phyloP scores from a whole-genome alignment of 2,329 filamentous ascomycete genomes.

The Claviceps sorghi region DNA sequence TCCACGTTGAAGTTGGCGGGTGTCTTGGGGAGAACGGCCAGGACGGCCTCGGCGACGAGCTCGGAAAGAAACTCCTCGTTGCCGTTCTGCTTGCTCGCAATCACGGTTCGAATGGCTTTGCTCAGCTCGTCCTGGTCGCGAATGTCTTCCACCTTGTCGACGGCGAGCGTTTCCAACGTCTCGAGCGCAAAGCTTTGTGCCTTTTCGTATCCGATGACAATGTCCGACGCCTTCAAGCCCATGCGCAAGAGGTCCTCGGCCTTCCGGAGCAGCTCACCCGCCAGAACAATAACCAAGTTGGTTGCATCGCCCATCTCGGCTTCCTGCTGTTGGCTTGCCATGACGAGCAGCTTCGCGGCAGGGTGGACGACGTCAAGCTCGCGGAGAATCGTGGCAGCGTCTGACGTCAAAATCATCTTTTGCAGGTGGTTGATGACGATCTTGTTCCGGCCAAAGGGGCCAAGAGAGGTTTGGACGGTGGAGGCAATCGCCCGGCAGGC shows the following conservation, averaged over 20 bases:
- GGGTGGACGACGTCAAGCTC: conserved; percentile 98
- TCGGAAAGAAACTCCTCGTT: conserved; percentile 77
- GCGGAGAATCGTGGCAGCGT: conserved; percentile 90
- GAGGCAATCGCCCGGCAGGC: conserved; percentile 91
- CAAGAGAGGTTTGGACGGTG: conserved; percentile 92
- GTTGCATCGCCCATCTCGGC: conserved; percentile 98
- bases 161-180: conserved; percentile 70
- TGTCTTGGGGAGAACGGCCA: conserved; percentile 91
- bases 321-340: conserved; percentile 98
- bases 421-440: conserved; percentile 99
- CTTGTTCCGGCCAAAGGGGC: conserved; percentile 97
- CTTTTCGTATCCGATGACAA: conserved; percentile 89
- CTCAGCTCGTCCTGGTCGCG: conserved; percentile 67
- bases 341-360: conserved; percentile 91
- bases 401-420: conserved; percentile 98
- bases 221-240: conserved; percentile 97
- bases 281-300: conserved; percentile 90
- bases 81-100: conserved; percentile 92
- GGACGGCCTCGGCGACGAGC: conserved; percentile 70
- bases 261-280: conserved; percentile 90
- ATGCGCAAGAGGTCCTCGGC: conserved; percentile 92
- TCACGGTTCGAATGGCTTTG: conserved; percentile 90
- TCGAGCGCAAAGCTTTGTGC: conserved; percentile 80
- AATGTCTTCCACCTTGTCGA: conserved; percentile 82
- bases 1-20: conserved; percentile 95